Percentiles rank a stretch among this genome's conserved stretches.
These are phyloP conservation scores for Ophiocordyceps polyrhachis-furcata DNA, from an alignment of 2,329 filamentous ascomycete species.

Conservation along the genomic window DNA sequence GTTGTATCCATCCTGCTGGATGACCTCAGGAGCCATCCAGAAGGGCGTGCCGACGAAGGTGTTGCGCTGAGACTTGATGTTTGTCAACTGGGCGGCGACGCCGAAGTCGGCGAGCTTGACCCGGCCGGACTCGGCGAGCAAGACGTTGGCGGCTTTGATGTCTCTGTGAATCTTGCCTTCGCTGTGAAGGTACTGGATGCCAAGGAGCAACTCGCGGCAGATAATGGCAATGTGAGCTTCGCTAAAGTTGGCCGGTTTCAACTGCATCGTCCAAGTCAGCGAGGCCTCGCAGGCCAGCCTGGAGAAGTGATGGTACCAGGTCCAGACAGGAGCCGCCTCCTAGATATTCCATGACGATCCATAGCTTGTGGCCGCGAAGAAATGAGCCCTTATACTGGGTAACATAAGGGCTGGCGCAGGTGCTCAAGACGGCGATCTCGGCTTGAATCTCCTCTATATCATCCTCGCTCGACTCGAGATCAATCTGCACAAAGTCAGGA, in stretches of 20 bases:
- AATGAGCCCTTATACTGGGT: conserved; percentile 96
- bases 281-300: not conserved
- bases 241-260: conserved; percentile 77
- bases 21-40: conserved; percentile 94
- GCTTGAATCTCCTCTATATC: conserved; percentile 97
- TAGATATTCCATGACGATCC: conserved; percentile 98
- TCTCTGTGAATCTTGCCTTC: conserved; percentile 95
- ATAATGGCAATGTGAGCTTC: conserved; percentile 89
- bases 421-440: conserved; percentile 87
- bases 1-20: conserved; percentile 66
- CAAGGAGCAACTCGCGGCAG: conserved; percentile 75
- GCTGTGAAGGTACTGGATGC: conserved; percentile 79
- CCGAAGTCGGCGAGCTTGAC: conserved; percentile 97
- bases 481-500: conserved; percentile 43
- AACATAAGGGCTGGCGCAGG: conserved; percentile 82
- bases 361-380: conserved; percentile 87
- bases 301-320: conserved; percentile 34
- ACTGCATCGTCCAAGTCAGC: conserved; percentile 27
- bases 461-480: conserved; percentile 95
- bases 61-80: conserved; percentile 93
- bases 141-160: conserved; percentile 88
- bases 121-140: conserved; percentile 78
- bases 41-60: conserved; percentile 96
- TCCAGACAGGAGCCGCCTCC: conserved; percentile 92
- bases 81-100: conserved; percentile 87